Base-by-base conservation (phyloP, 352 stramenopile species). In the Pythium phragmitis region DNA sequence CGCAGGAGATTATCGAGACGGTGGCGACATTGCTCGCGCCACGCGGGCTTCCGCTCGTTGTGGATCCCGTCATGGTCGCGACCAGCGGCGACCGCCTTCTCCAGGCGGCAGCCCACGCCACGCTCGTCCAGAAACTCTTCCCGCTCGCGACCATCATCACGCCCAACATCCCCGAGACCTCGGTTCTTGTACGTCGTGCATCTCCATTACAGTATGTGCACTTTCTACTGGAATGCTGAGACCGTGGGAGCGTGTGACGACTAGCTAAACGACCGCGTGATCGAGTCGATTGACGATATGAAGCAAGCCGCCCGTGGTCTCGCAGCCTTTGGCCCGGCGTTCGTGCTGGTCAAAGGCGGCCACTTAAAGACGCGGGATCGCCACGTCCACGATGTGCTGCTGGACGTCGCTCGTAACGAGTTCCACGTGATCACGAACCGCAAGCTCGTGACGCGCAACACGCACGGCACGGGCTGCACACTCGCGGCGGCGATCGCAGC, bases 1-100 rank as follows among this genome's bases (percentile, higher is more conserved):
- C 78, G 7, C 76, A 80, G 45, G 86, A 90, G 48, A 82, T 96
- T 57, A 89, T 92, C 7, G 58, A 86, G 14, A 73, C 82, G 60
- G 87, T 98, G 30, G 82, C 79, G 33, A 48, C 61, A 12, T 73
- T 83, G 48, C 60, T 97, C 16, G 60, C 80, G 30, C 17, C 74
- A n/a, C 65, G 82, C n/a, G 45, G 77, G 33, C 41, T 78, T 9
- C 65, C 65, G 11, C 69, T 98, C 6, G 85, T 98, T n/a, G 76
- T 97, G 11, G 95, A 98, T 75, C 93, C 95, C 1, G 92, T 98
- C 30, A 98, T 98, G 92, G 90, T 98, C 56, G 90, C 88, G 0
- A 97, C 90, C 13, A 97, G 83, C 69, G 65, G 92, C 67, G 42
- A 94, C 80, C 72, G 81, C 23, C 72, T 98, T 13, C 74, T 98